phyloP scores from a whole-genome alignment of 2,329 filamentous ascomycete species.

The Pleoardoris graminearum region DNA sequence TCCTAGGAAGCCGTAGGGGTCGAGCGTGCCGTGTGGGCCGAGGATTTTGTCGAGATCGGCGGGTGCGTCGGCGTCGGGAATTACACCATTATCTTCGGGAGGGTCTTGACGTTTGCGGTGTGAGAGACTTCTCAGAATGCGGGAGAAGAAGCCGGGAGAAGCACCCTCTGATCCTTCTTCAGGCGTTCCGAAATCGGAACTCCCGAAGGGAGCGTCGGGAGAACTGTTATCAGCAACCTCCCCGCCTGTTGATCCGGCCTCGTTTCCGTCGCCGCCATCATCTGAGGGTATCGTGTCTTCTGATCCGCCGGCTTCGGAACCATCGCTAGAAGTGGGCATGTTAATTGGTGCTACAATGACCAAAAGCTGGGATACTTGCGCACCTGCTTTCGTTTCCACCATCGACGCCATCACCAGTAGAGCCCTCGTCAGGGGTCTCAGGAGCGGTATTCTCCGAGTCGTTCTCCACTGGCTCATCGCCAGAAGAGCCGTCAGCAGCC shows the following conservation, averaged over 20 bases:
- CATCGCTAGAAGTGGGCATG: background rate
- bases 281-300: background rate
- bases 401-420: background rate
- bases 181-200: background rate
- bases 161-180: too few relatives aligned
- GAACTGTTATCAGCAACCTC: background rate
- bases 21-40: conserved; percentile 6
- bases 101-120: background rate
- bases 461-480: background rate
- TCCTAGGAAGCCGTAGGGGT: background rate
- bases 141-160: background rate
- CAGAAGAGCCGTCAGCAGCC: background rate
- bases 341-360: background rate
- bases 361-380: background rate
- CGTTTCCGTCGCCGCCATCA: background rate
- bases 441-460: background rate
- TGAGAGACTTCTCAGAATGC: background rate
- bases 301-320: background rate
- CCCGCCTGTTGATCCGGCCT: background rate
- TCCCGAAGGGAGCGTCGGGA: background rate
- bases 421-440: background rate
- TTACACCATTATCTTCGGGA: background rate
- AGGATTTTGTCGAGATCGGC: conserved; percentile 7
- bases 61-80: background rate
- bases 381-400: background rate